A percentile compares a stretch with the other conserved stretches of the same genome.
phyloP scores from a whole-genome alignment of 768 basidiomycete species.

The Hortiboletus campestris region DNA sequence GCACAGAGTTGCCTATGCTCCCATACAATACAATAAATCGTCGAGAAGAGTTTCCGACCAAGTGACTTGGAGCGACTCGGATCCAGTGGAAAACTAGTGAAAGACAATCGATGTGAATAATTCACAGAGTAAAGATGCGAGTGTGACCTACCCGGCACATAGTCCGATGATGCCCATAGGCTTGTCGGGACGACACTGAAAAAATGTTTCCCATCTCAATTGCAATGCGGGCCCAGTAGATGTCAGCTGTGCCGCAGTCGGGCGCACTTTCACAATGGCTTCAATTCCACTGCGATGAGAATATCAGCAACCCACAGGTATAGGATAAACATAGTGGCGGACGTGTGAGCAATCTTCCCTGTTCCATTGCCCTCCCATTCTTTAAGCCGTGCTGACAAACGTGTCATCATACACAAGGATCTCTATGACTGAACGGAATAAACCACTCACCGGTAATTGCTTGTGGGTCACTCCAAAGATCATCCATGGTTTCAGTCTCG shows the following conservation, averaged over 20 bases:
- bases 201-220: no score
- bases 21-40: constrained; percentile 36
- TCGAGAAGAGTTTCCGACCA: constrained; percentile 28
- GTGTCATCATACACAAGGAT: neutral
- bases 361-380: constrained; percentile 39
- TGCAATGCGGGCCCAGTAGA: constrained; percentile 40
- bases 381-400: constrained; percentile 23
- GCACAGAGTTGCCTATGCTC: no score
- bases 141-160: constrained; percentile 37
- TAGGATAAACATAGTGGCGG: neutral
- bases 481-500: no score
- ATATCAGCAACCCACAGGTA: neutral
- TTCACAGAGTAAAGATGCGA: neutral
- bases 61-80: constrained; percentile 6
- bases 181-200: constrained; percentile 48
- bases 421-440: no score
- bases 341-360: constrained; percentile 58
- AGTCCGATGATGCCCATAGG: constrained; percentile 46
- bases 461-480: no score
- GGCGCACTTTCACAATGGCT: constrained; percentile 54
- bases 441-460: no score
- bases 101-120: neutral
- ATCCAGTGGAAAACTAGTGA: constrained; percentile 26
- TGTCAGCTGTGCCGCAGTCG: constrained; percentile 45
- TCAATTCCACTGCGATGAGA: constrained; percentile 44